Conservation (phyloP, 352 stramenopile genomes). For the Pythium plurisporium region DNA sequence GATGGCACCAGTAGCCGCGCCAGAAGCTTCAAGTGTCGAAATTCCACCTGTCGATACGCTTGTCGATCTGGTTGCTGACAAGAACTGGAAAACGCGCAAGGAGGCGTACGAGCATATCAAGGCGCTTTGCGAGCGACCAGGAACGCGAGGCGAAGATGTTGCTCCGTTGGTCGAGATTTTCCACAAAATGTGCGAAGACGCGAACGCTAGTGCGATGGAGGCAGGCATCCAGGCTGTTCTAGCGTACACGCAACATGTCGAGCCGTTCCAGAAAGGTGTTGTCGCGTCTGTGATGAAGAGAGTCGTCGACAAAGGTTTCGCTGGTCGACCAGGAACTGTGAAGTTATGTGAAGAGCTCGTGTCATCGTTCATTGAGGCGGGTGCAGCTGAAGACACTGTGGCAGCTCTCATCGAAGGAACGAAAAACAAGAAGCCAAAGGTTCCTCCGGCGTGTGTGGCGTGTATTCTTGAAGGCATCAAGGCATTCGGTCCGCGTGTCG, state of each 20-base stretch:
- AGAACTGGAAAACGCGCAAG: constrained; percentile 87
- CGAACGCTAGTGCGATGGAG: constrained; percentile 80
- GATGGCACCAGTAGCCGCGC: constrained; percentile 1
- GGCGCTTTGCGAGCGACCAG: constrained; percentile 44
- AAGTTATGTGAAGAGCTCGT: constrained; percentile 81
- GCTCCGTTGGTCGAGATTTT: constrained; percentile 56
- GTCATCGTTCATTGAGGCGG: constrained; percentile 63
- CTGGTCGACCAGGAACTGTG: constrained; percentile 63
- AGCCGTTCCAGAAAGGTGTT: constrained; percentile 68
- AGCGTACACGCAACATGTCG: constrained; percentile 57
- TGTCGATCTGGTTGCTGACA: constrained; percentile 60
- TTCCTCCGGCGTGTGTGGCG: constrained; percentile 64
- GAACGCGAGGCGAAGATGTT: constrained; percentile 39
- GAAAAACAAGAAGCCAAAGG: constrained; percentile 86
- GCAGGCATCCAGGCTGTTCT: constrained; percentile 67
- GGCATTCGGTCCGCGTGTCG: constrained; percentile 69
- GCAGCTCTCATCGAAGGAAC: constrained; percentile 73
- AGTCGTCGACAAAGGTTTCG: constrained; percentile 82
- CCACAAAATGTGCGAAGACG: constrained; percentile 77
- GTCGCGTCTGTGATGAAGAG: constrained; percentile 68
- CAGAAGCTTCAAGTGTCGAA: not conserved
- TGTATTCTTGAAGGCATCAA: constrained; percentile 70
- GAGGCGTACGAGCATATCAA: constrained; percentile 78
- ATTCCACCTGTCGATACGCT: constrained; percentile 44
- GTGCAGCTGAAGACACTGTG: constrained; percentile 73